phyloP scores from a whole-genome alignment of 2,329 filamentous ascomycete species.

The Penicillium sp. region DNA sequence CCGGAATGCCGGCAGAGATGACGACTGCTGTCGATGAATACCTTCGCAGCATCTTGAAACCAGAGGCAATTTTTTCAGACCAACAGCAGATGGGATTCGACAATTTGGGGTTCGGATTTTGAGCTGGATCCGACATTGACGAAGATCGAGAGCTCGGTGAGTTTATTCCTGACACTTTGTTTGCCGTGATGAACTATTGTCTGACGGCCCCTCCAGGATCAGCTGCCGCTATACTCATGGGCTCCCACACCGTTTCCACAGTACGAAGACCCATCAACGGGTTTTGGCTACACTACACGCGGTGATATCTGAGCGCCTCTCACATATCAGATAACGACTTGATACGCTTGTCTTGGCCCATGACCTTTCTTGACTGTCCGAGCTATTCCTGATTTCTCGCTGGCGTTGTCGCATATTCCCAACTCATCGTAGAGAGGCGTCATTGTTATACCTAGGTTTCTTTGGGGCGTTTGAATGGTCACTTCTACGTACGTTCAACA shows the following conservation, averaged over 20 bases:
- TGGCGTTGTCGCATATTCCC: too few species aligned
- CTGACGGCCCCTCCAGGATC: neutral
- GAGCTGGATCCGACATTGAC: slow-evolving; percentile 6
- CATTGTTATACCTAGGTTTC: neutral
- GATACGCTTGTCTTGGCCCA: neutral
- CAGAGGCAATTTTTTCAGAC: neutral
- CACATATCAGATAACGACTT: neutral
- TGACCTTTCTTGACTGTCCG: neutral
- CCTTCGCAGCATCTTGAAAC: slow-evolving; percentile 7
- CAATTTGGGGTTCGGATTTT: slow-evolving; percentile 3
- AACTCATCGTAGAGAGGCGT: neutral
- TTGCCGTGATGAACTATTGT: neutral
- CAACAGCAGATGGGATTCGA: neutral
- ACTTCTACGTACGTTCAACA: neutral
- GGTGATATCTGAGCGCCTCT: neutral
- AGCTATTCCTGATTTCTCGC: neutral
- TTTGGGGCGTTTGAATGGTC: neutral
- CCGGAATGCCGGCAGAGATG: slow-evolving; percentile 3
- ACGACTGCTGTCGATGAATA: slow-evolving; percentile 11
- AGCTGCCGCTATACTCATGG: slow-evolving; percentile 4
- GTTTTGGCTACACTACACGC: neutral
- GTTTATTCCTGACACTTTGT: neutral
- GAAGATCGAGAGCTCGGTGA: slow-evolving; percentile 1
- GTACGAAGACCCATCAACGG: neutral
- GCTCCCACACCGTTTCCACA: neutral